phyloP scores from a whole-genome alignment of 306 rosid species.

The Glycyrrhiza uralensis region DNA sequence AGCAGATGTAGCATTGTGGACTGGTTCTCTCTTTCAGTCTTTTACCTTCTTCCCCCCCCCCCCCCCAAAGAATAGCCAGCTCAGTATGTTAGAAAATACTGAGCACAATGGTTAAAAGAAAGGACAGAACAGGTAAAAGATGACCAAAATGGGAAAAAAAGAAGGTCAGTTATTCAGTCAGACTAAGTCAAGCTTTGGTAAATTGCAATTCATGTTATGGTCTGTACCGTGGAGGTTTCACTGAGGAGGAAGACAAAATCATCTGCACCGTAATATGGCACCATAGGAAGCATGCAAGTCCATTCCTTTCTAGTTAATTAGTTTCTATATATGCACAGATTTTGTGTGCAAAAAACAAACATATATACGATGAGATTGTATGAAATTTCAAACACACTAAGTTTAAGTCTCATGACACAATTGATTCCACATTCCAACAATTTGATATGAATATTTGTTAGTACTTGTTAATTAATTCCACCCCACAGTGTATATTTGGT shows the following conservation, averaged over 20 bases:
- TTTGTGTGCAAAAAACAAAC: background rate
- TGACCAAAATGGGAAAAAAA: slow-evolving; percentile 7
- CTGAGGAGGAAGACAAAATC: slow-evolving; percentile 20
- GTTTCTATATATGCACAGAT: background rate
- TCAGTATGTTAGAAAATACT: slow-evolving; percentile 3
- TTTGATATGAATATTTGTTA: background rate
- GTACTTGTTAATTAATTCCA: background rate
- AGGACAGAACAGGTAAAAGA: background rate
- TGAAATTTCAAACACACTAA: background rate
- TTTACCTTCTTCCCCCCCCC: background rate
- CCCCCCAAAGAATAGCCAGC: background rate
- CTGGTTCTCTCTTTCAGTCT: background rate
- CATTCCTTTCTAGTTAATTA: background rate
- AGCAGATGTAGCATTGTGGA: background rate
- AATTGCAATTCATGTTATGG: slow-evolving; percentile 2
- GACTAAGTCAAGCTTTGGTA: slow-evolving; percentile 42
- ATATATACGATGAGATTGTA: background rate
- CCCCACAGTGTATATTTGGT: too few relatives aligned
- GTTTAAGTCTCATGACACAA: background rate
- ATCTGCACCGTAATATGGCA: slow-evolving; percentile 16
- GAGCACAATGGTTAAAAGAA: background rate
- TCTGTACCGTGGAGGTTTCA: slow-evolving; percentile 37
- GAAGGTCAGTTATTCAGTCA: slow-evolving; percentile 18
- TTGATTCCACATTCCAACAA: background rate
- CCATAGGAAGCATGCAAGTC: slow-evolving; percentile 34